phyloP scores from a whole-genome alignment of 2,329 filamentous ascomycete genomes.

The Delphinella strobiligena region DNA sequence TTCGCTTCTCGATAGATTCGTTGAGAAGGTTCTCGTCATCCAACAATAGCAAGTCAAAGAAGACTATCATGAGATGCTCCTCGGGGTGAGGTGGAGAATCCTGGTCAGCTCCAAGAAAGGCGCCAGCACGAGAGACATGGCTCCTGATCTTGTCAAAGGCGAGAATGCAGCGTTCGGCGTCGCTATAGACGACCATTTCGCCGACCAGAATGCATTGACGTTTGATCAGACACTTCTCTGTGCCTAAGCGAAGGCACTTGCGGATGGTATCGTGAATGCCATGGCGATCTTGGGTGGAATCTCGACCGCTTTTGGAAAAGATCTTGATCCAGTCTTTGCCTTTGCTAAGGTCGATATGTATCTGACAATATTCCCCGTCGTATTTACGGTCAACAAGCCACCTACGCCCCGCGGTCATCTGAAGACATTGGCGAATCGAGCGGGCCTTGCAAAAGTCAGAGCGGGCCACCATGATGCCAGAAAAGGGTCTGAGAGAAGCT shows the following conservation, averaged over 20 bases:
- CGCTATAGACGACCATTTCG: constrained; percentile 69
- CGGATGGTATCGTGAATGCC: constrained; percentile 52
- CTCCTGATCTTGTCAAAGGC: constrained; percentile 76
- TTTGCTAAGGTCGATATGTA: constrained; percentile 61
- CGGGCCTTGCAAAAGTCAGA: constrained; percentile 33
- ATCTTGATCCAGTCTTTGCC: constrained; percentile 53
- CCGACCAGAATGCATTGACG: constrained; percentile 68
- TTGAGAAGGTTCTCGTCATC: constrained; percentile 42
- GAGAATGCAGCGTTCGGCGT: constrained; percentile 51
- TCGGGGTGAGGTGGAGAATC: constrained; percentile 50
- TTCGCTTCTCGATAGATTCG: constrained; percentile 47
- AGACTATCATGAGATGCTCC: constrained; percentile 49
- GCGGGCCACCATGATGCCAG: constrained; percentile 35
- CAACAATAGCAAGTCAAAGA: constrained; percentile 47
- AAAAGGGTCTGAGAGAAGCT: constrained; percentile 22
- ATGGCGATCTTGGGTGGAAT: constrained; percentile 62
- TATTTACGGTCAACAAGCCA: constrained; percentile 74
- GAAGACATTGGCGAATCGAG: constrained; percentile 59
- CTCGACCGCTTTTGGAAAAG: constrained; percentile 86
- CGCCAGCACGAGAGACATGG: constrained; percentile 62
- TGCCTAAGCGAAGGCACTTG: constrained; percentile 51
- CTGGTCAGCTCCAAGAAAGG: constrained; percentile 51
- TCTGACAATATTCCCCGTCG: constrained; percentile 78
- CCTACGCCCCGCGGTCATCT: constrained; percentile 45
- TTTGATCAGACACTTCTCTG: constrained; percentile 45